Conservation (phyloP, 1,139 yeast species). For the Suhomyces chickasaworum region DNA sequence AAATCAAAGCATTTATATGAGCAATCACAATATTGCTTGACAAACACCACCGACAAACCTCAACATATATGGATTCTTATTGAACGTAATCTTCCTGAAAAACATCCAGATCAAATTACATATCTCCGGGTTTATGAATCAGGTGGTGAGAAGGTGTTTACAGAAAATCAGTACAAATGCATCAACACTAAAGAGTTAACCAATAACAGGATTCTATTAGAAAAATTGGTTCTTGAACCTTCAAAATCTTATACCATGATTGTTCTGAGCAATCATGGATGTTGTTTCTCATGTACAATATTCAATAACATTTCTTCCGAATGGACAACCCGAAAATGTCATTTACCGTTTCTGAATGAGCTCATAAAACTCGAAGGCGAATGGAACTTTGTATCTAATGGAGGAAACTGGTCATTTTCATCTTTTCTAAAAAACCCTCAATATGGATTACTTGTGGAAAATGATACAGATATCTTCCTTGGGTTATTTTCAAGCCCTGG, state of each 20-base stretch:
- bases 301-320: conserved; percentile 31
- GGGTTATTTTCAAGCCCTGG: conserved; percentile 26
- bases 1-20: conserved; percentile 26
- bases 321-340: conserved; percentile 28
- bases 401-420: conserved; percentile 59
- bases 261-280: conserved; percentile 25
- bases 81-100: conserved; percentile 37
- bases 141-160: conserved; percentile 35
- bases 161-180: conserved; percentile 32
- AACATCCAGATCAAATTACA: conserved; percentile 23
- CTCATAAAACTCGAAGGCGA: conserved; percentile 34
- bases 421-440: conserved; percentile 67
- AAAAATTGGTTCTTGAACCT: conserved; percentile 29
- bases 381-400: conserved; percentile 53
- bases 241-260: conserved; percentile 28
- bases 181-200: conserved; percentile 23
- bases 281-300: conserved; percentile 40
- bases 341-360: conserved; percentile 22
- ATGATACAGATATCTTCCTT: conserved; percentile 23
- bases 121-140: conserved; percentile 35
- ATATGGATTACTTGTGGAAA: conserved; percentile 35
- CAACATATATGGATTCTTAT: conserved; percentile 54
- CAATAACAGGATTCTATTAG: conserved; percentile 31
- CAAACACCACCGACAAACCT: conserved; percentile 30
- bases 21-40: conserved; percentile 52